Conservation (phyloP, 805 yeast genomes). For the Wickerhamomyces canadensis region DNA sequence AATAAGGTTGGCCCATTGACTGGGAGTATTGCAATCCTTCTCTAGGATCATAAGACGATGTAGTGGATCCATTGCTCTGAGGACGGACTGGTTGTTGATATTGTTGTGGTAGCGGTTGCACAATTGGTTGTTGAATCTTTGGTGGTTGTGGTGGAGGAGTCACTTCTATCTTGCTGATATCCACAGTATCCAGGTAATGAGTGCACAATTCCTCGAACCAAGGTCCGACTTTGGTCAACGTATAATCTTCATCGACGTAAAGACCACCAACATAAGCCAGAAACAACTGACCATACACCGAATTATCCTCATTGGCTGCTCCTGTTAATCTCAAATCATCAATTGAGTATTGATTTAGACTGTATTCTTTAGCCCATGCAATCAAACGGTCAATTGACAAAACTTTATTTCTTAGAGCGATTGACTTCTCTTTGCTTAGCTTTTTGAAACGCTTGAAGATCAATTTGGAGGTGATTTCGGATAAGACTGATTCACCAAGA, state of each 20-base stretch:
- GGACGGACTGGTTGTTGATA: too few species aligned
- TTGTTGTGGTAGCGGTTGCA: too few species aligned
- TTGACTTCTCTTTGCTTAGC: constrained; percentile 44
- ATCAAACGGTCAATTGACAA: constrained; percentile 64
- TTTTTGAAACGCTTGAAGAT: not conserved
- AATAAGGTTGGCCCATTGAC: too few species aligned
- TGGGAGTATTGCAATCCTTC: too few species aligned
- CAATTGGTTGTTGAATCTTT: too few species aligned
- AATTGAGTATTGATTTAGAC: constrained; percentile 52
- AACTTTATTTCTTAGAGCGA: constrained; percentile 63
- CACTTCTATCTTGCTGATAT: too few species aligned
- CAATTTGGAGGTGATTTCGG: not conserved
- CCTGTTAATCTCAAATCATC: constrained; percentile 41
- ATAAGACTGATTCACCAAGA: constrained; percentile 73
- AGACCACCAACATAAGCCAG: constrained; percentile 90
- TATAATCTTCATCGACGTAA: constrained; percentile 44
- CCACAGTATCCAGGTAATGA: not conserved
- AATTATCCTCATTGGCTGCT: constrained; percentile 39
- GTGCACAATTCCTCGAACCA: not conserved
- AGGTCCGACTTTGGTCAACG: constrained; percentile 36
- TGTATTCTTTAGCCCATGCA: constrained; percentile 59
- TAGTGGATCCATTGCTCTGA: too few species aligned
- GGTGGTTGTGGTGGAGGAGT: too few species aligned
- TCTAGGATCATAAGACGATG: too few species aligned
- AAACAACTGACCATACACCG: constrained; percentile 61